A percentile compares a stretch with the other conserved stretches of the same genome.
Evolutionary conservation across 345 rosid species (phyloP).

Genomic region (Populus davidiana): DNA sequence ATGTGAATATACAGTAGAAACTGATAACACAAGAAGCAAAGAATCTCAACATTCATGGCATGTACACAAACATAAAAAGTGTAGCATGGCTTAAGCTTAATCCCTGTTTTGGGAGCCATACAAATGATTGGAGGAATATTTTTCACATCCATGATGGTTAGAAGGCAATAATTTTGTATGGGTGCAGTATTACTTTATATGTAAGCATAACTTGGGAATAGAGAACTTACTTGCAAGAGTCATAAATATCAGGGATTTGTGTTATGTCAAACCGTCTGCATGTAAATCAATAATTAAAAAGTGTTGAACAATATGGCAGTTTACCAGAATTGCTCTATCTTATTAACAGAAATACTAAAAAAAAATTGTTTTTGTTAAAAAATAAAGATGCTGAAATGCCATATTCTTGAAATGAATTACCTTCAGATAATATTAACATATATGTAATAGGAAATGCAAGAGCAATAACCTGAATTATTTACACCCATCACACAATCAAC

Average conservation of each 20-base stretch:
- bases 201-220: slow-evolving; percentile 8
- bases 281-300: slow-evolving; percentile 16
- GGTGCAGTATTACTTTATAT: slow-evolving; percentile 1
- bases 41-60: neutral
- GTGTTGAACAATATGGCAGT: slow-evolving; percentile 6
- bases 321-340: neutral
- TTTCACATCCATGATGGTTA: neutral
- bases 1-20: neutral
- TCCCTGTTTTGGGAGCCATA: neutral
- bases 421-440: neutral
- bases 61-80: neutral
- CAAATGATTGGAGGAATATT: neutral
- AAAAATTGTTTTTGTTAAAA: neutral
- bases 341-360: neutral
- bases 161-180: neutral
- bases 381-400: neutral
- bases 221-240: slow-evolving; percentile 96
- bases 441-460: slow-evolving; percentile 8
- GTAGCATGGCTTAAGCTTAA: neutral
- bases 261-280: slow-evolving; percentile 95
- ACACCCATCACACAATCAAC: slow-evolving; percentile 1
- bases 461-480: neutral
- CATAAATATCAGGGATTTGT: slow-evolving; percentile 98
- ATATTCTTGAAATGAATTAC: neutral
- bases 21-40: neutral